Conservation (phyloP, 345 rosid genomes). For the Moringa oleifera region DNA sequence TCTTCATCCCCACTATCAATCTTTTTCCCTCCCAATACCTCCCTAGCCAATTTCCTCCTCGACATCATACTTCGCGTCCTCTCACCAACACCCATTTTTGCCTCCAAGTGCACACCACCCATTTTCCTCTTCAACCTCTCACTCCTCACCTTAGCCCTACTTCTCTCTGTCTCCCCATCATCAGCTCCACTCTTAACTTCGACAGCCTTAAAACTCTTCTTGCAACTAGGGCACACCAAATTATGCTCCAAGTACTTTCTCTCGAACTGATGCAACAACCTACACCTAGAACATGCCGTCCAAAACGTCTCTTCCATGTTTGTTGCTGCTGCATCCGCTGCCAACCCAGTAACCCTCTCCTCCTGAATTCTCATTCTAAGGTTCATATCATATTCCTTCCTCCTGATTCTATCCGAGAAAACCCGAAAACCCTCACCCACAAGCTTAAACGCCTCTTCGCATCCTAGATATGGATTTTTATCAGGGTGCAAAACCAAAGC, state of each 20-base stretch:
- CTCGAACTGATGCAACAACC: slow-evolving; percentile 70
- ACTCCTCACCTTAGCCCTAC: slow-evolving; percentile 17
- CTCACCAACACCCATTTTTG: slow-evolving; percentile 15
- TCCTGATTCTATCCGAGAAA: slow-evolving; percentile 56
- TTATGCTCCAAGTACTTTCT: slow-evolving; percentile 59
- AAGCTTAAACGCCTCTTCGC: slow-evolving; percentile 85
- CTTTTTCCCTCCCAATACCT: slow-evolving; percentile 22
- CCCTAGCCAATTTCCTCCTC: slow-evolving; percentile 23
- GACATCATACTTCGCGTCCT: not conserved
- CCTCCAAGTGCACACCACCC: slow-evolving; percentile 4
- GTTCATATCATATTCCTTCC: slow-evolving; percentile 70
- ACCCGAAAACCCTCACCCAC: slow-evolving; percentile 75
- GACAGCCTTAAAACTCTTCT: slow-evolving; percentile 60
- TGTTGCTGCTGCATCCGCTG: slow-evolving; percentile 11
- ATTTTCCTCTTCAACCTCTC: slow-evolving; percentile 25
- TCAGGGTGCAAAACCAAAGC: slow-evolving; percentile 79
- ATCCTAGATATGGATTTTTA: slow-evolving; percentile 55
- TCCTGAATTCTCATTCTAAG: slow-evolving; percentile 72
- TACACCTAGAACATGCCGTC: slow-evolving; percentile 66
- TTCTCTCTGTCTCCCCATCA: slow-evolving; percentile 21
- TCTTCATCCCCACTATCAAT: slow-evolving; percentile 16
- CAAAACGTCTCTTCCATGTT: slow-evolving; percentile 37
- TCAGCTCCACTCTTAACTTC: slow-evolving; percentile 38
- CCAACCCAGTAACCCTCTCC: slow-evolving; percentile 31
- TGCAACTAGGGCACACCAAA: slow-evolving; percentile 76